These are phyloP conservation scores for Agaricales sp. DNA, from an alignment of 1,284 basidiomycete species.

Conservation along the genomic window DNA sequence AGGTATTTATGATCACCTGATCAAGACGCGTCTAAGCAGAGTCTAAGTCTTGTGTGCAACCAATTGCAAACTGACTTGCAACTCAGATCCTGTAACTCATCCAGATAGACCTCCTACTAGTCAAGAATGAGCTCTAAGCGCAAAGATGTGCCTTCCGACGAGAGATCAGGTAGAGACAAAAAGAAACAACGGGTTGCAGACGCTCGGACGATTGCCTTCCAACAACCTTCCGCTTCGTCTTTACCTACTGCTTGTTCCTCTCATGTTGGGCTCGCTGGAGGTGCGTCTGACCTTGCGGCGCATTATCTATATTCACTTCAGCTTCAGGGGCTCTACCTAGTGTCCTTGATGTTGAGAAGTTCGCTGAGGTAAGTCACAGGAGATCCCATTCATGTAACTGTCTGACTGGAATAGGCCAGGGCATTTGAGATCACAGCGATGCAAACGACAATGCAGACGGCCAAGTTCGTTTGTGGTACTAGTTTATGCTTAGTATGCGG, in stretches of 20 bases:
- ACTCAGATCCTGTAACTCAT: slow-evolving; percentile 3
- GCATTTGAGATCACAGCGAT: slow-evolving; percentile 84
- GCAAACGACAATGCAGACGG: slow-evolving; percentile 73
- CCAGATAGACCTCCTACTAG: not conserved
- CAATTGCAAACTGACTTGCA: not conserved
- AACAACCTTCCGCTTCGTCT: slow-evolving; percentile 21
- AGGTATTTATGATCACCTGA: not conserved
- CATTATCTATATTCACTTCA: not conserved
- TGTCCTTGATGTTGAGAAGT: slow-evolving; percentile 78
- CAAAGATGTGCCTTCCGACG: slow-evolving; percentile 24
- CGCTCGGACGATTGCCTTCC: slow-evolving; percentile 62
- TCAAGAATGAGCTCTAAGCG: slow-evolving; percentile 43
- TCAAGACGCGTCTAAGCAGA: not conserved
- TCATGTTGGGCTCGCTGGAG: not conserved
- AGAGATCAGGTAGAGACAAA: slow-evolving; percentile 37
- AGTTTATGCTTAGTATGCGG: not conserved
- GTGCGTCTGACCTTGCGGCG: not conserved
- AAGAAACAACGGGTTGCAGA: slow-evolving; percentile 57
- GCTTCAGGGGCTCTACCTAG: slow-evolving; percentile 45
- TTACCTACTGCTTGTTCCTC: not conserved
- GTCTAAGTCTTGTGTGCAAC: not conserved
- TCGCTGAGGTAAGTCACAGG: slow-evolving; percentile 55
- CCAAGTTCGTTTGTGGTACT: slow-evolving; percentile 41
- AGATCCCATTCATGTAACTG: slow-evolving; percentile 1
- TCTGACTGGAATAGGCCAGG: slow-evolving; percentile 45